Evolutionary conservation across 2,329 filamentous ascomycete species (phyloP).

Genomic region (Teratosphaeria nubilosa): DNA sequence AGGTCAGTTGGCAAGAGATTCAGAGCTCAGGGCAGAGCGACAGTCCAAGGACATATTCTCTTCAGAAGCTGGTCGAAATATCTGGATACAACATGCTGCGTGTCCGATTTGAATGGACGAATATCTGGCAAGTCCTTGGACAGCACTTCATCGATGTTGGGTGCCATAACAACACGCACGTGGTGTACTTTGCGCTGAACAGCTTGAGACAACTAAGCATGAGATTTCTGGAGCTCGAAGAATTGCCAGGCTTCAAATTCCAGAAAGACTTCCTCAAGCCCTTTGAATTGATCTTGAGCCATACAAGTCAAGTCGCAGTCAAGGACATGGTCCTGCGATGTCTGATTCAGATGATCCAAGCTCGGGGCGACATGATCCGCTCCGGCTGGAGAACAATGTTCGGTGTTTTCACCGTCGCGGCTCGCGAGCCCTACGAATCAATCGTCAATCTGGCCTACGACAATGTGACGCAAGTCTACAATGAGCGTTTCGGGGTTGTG

Average conservation of each 20-base stretch:
- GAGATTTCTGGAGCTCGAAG: slow-evolving; percentile 97
- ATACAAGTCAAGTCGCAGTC: slow-evolving; percentile 80
- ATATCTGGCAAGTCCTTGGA: slow-evolving; percentile 94
- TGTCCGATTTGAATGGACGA: slow-evolving; percentile 96
- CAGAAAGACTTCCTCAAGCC: slow-evolving; percentile 99
- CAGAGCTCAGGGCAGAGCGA: slow-evolving; percentile 94
- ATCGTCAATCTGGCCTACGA: slow-evolving; percentile 97
- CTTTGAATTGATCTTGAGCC: slow-evolving; percentile 94
- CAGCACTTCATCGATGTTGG: slow-evolving; percentile 98
- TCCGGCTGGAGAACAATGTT: slow-evolving; percentile 99
- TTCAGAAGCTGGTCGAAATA: slow-evolving; percentile 97
- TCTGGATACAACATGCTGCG: slow-evolving; percentile 99
- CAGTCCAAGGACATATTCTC: slow-evolving; percentile 87
- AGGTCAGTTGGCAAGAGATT: slow-evolving; percentile 98
- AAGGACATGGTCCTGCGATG: slow-evolving; percentile 97
- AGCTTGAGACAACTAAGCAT: slow-evolving; percentile 91
- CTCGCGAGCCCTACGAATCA: slow-evolving; percentile 81
- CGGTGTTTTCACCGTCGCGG: slow-evolving; percentile 92
- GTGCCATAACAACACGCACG: slow-evolving; percentile 89
- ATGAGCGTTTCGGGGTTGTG: slow-evolving; percentile 86
- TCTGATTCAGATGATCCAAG: slow-evolving; percentile 98
- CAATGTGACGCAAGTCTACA: slow-evolving; percentile 92
- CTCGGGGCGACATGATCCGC: slow-evolving; percentile 88
- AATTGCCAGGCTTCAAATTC: slow-evolving; percentile 97
- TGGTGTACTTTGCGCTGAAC: slow-evolving; percentile 96